phyloP scores from a whole-genome alignment of 2,329 filamentous ascomycete genomes.

The Fusarium guadeloupense region DNA sequence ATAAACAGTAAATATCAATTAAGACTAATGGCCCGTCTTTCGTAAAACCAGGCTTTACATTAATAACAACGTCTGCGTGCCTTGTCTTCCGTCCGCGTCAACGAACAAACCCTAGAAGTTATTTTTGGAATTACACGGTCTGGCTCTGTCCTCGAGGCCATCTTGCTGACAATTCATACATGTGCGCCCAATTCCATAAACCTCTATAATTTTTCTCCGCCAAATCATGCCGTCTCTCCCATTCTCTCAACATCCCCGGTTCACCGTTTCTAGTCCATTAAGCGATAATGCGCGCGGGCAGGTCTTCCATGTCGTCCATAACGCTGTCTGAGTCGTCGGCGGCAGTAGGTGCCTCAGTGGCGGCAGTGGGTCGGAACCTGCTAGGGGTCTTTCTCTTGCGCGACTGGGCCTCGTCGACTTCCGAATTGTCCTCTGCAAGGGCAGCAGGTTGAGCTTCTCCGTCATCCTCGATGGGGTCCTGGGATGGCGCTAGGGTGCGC shows the following conservation, averaged over 20 bases:
- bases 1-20: neutral
- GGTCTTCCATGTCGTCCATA: slow-evolving; percentile 58
- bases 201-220: slow-evolving; percentile 1
- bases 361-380: slow-evolving; percentile 41
- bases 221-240: neutral
- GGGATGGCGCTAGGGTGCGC: slow-evolving; percentile 38
- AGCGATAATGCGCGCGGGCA: slow-evolving; percentile 47
- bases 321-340: slow-evolving; percentile 46
- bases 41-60: slow-evolving; percentile 4
- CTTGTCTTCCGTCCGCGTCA: neutral
- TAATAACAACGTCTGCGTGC: neutral
- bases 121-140: slow-evolving; percentile 24
- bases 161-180: slow-evolving; percentile 17
- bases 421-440: slow-evolving; percentile 36
- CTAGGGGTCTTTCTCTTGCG: slow-evolving; percentile 44
- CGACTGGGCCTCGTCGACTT: slow-evolving; percentile 40
- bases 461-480: slow-evolving; percentile 48
- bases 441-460: slow-evolving; percentile 21
- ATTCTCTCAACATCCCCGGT: neutral
- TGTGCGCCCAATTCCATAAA: slow-evolving; percentile 1
- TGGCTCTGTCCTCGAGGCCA: slow-evolving; percentile 9
- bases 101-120: slow-evolving; percentile 3
- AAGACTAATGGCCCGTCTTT: neutral
- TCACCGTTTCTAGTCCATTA: slow-evolving; percentile 4
- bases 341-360: slow-evolving; percentile 11